phyloP scores from a whole-genome alignment of 2,329 filamentous ascomycete species.

The Aspergillus clavatus region DNA sequence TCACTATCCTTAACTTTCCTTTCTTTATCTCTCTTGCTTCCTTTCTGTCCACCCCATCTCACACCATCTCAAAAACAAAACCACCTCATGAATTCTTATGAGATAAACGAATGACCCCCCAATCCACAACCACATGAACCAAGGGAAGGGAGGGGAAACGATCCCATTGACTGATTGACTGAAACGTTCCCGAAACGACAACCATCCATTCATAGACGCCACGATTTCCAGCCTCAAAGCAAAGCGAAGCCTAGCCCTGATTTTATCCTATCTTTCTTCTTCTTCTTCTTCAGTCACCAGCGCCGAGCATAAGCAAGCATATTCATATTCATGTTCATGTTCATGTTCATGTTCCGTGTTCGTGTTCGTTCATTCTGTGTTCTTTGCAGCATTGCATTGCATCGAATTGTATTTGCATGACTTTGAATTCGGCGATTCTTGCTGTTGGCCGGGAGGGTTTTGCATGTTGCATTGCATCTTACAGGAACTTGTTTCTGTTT shows the following conservation, averaged over 20 bases:
- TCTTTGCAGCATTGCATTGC: not conserved
- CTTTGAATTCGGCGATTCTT: too few species aligned
- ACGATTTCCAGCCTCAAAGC: too few species aligned
- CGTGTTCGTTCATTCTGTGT: conserved; percentile 1
- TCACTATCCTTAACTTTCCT: conserved; percentile 4
- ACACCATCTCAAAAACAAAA: not conserved
- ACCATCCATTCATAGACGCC: not conserved
- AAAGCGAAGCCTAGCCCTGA: too few species aligned
- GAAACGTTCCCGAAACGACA: not conserved
- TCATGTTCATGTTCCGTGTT: too few species aligned
- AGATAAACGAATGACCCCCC: not conserved
- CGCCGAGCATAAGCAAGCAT: too few species aligned
- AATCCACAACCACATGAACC: too few species aligned
- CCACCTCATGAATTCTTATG: not conserved
- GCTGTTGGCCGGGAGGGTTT: too few species aligned
- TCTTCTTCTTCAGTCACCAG: too few species aligned
- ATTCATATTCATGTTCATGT: too few species aligned
- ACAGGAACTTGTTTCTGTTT: conserved; percentile 1
- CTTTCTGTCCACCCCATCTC: not conserved
- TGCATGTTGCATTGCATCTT: not conserved
- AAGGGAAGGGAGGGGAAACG: too few species aligned
- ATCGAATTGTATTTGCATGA: not conserved
- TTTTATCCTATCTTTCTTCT: too few species aligned
- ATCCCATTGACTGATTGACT: not conserved
- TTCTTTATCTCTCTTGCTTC: not conserved